Percentiles rank a stretch among this genome's conserved stretches.
phyloP scores from a whole-genome alignment of 2,329 filamentous ascomycete species.

The Ophiocordyceps sinensis region DNA sequence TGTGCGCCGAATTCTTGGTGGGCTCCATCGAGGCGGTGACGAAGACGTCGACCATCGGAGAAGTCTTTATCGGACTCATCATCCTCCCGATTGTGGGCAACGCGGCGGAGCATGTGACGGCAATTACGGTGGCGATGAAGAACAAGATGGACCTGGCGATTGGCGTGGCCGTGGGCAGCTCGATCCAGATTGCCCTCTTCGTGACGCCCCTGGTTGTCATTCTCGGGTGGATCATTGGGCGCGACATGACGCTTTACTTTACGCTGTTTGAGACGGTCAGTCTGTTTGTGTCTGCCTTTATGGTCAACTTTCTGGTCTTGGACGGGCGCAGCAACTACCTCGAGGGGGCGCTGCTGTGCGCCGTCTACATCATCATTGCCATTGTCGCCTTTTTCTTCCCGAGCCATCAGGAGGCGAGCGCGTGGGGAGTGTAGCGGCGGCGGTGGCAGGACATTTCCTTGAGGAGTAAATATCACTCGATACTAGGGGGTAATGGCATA shows the following conservation, averaged over 20 bases:
- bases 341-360: conserved; percentile 57
- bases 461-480: too few species aligned
- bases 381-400: conserved; percentile 56
- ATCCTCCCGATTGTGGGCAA: conserved; percentile 62
- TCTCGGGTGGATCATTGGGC: conserved; percentile 53
- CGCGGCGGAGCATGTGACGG: conserved; percentile 59
- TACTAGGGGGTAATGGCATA: too few species aligned
- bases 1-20: conserved; percentile 58
- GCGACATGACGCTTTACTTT: conserved; percentile 70
- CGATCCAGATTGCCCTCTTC: conserved; percentile 59
- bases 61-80: conserved; percentile 58
- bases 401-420: conserved; percentile 30
- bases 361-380: conserved; percentile 53
- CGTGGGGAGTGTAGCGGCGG: conserved; percentile 12
- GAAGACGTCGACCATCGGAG: conserved; percentile 37
- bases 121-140: conserved; percentile 55
- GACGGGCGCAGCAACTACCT: conserved; percentile 80
- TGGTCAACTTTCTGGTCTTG: conserved; percentile 77
- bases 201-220: conserved; percentile 57
- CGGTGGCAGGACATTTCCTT: too few species aligned
- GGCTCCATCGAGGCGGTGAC: conserved; percentile 52
- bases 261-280: conserved; percentile 81
- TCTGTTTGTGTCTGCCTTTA: conserved; percentile 70
- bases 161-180: conserved; percentile 55
- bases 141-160: conserved; percentile 68